Base-by-base conservation (phyloP, 2,329 filamentous ascomycete genomes). In the Pseudogymnoascus sp. region DNA sequence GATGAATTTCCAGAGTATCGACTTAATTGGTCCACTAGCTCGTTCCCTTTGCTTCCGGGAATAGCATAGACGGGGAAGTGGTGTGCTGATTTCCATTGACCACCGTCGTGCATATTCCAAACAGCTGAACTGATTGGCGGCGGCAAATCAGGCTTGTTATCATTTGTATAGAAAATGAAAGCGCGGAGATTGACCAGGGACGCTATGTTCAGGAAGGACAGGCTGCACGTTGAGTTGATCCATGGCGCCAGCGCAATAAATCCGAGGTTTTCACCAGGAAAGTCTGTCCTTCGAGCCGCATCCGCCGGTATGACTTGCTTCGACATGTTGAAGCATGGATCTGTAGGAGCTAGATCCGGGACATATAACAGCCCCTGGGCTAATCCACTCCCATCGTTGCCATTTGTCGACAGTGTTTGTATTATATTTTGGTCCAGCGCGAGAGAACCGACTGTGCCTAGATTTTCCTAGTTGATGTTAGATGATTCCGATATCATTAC, bases 201-300 rank as follows among this genome's bases (percentile, higher is more conserved):
- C n/a, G 82, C 81, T 18, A 82, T 79, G 15, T 79, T 75, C 53
- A 97, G 80, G 71, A 91, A 96, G 47, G 87, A 82, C 61, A 80
- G 75, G 11, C 90, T 88, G 71, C 93, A 99, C 25, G 83, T 76
- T 6, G 80, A 76, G 64, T 81, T 88, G 67, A 91, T 84, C 92
- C 93, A 97, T 28, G 93, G 93, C 22, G 90, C 92, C 60, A 97
- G 76, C 28, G 89, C 92, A 67, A 97, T 83, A 59, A 91, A 78
- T 61, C 87, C 85, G 72, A 90, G 91, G 66, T 88, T 84, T 12
- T 39, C 57, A 18, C 72, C 71, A 0, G 85, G 85, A 0, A 97
- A 82, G 68, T 94, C 81, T n/a, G 74, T 72, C 67, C 83, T 81
- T 14, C 87, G 84, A 11, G 90, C 96, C 60, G 85, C 90, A 72